Base-by-base conservation (phyloP, 2,329 filamentous ascomycete genomes). In the Phyllosticta citriasiana region DNA sequence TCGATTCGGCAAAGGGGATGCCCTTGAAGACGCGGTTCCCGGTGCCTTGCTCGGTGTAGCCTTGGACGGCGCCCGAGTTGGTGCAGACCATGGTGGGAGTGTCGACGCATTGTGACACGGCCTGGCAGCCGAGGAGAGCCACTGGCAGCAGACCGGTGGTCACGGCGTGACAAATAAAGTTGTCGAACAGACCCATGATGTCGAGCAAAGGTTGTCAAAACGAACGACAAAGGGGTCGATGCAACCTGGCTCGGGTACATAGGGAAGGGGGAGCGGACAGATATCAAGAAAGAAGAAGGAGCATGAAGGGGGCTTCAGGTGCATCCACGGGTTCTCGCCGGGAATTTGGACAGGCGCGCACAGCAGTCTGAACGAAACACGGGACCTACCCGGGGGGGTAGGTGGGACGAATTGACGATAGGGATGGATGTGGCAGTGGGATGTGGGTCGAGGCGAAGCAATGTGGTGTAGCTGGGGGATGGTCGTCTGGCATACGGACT, bases 1-100 rank as follows among this genome's bases (percentile, higher is more conserved):
- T 56, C 3, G 57, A 59, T 19, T 52, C 61, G 53, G 61, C 61
- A 50, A 53, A 62, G 14, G 61, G 61, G 53, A 62, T 59, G 61
- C 61, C 61, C 25, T 53, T 24, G 24, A 53, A 62, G 57, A 62
- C 61, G 30, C 59, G 53, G 53, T 62, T 59, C 14, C 57, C 61
- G 9, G 61, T 62, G 57, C 40, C 26, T 22, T 55, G 25, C 53
- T 59, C 61, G 19, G 22, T 40, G 25, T 25, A 56, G 19, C 61
- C 61, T 14, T 56, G 57, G 53, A 62, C 53, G 22, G 56, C 52
- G 16, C 61, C 61, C 12, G 55, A 57, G 24, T 53, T 47, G 12
- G 40, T 47, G 14, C 40, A 47, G 40, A 47, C 40, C 40, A 47
- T n/a, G n/a, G 40, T 47, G 16, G 40, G 40, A 16, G 14, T 47